Evolutionary conservation across 2,329 filamentous ascomycete genomes (phyloP), one percentile per base, ranked within the genome.

Genomic region (Pseudogymnoascus sp.): DNA sequence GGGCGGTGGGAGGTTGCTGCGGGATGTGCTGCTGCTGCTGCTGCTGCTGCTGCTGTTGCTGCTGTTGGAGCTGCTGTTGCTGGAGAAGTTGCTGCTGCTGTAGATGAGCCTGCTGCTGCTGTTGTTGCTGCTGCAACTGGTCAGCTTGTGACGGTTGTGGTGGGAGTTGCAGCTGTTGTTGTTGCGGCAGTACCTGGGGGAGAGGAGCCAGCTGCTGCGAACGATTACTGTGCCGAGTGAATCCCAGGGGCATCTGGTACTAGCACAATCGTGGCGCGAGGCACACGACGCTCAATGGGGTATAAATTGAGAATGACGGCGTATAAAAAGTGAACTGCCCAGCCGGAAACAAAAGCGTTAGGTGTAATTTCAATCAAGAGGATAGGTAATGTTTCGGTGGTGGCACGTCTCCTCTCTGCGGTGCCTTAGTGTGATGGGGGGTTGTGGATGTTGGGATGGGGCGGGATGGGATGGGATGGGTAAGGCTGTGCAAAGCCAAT

Each of bases 151-250:
- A 62, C 36, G 44, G 60, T 62, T 65, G 65, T 61, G 60, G 44
- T 64, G 64, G 40, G 63, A 57, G 36, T 62, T 60, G 38, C 63
- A 63, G 33, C 63, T 64, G 11, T 62, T 44, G 21, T 59, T 62
- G 60, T 61, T 35, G 63, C 63, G 9, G 36, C 62, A 61, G 42
- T 59, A 9, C 36, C 64, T 40, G 64, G 65, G 15, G 28, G 59
- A 31, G 59, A 50, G 21, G 66, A 63, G 67, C 73, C 64, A 68
- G 68, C 68, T 70, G 70, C 66, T 70, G 72, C 64, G 72, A 73
- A 68, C 71, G 71, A 70, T 74, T 73, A 65, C 66, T 71, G 61
- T 72, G 70, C 61, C 69, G 69, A 57, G 68, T 66, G 66, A 71
- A 68, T 68, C 68, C 67, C 65, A 71, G 71, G 65, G 71, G 72